Base-by-base conservation (phyloP, 2,329 filamentous ascomycete species). In the Blastomyces silverae region DNA sequence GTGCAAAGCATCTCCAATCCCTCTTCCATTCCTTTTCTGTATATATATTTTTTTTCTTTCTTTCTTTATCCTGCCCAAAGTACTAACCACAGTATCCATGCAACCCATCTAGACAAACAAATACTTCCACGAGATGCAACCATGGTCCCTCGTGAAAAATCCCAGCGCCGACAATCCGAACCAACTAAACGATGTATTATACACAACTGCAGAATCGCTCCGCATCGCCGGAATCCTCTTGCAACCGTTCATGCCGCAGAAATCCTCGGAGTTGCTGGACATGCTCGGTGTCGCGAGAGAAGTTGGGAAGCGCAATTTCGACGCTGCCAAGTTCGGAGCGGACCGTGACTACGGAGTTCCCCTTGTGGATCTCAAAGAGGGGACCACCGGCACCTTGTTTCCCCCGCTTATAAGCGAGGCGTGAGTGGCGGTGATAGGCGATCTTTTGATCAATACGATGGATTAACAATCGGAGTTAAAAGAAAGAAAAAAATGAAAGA, bases 201-300 rank as follows among this genome's bases (percentile, higher is more conserved):
- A 85, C 74, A 82, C 89, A 55, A 81, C 83, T 55, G 84, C 87
- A 10, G 94, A 99, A 77, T 84, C 89, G 4, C 75, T 97, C 58
- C 88, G 94, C 48, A 85, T 97, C 31, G 81, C 83, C 0, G 91
- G 88, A 17, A 96, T 99, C 70, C 80, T 97, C 58, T 79, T 99
- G 56, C 92, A 96, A 75, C 92, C 94, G 0, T 90, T 92, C 72
- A 96, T 99, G 84, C 94, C 94, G 0, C 81, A 79, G 52, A 96
- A 95, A 76, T 84, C 91, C 58, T 77, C 78, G 13, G 79, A 85
- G 69, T 77, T 97, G 42, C 83, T 99, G 0, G 89, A 96, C 73
- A 84, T 88, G 71, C 79, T 99, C 10, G 88, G 89, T 0, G 92
- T 99, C 4, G 78, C 79, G 10, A 66, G 70, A 58, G 69, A 73